Conservation (phyloP, 257 asterid genomes). For the Voacanga thouarsii region DNA sequence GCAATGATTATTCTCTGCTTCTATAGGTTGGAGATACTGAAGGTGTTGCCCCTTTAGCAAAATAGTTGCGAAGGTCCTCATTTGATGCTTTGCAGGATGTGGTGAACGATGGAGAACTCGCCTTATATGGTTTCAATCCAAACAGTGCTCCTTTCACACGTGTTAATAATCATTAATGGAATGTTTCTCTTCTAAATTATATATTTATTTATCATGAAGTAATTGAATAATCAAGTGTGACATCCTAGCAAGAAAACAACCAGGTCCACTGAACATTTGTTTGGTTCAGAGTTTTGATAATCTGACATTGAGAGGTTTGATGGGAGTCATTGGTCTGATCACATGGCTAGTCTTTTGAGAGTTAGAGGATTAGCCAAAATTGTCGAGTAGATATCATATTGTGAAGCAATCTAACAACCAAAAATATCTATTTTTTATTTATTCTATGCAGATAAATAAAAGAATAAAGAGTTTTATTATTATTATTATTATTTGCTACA, state of each 20-base stretch:
- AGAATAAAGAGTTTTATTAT: background rate
- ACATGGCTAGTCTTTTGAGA: background rate
- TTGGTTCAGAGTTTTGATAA: background rate
- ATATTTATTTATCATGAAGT: constrained; percentile 3
- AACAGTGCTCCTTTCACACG: constrained; percentile 73
- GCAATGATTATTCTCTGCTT: constrained; percentile 19
- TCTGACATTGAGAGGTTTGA: background rate
- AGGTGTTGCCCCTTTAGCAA: constrained; percentile 66
- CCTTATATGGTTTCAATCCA: constrained; percentile 70
- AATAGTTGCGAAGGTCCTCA: constrained; percentile 77
- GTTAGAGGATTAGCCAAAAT: background rate
- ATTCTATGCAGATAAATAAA: background rate
- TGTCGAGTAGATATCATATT: background rate
- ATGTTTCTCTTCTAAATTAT: constrained; percentile 15
- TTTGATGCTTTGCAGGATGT: constrained; percentile 87
- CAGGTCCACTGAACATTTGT: background rate
- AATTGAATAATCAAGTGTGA: background rate
- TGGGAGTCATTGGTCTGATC: background rate
- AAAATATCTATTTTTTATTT: background rate
- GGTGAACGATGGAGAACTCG: constrained; percentile 75
- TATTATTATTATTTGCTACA: too few relatives aligned
- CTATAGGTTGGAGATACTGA: constrained; percentile 88
- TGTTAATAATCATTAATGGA: constrained; percentile 42
- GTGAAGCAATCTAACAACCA: background rate
- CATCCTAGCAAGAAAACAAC: background rate